phyloP scores from a whole-genome alignment of 2,329 filamentous ascomycete species.

The Plectosphaerella sp. region DNA sequence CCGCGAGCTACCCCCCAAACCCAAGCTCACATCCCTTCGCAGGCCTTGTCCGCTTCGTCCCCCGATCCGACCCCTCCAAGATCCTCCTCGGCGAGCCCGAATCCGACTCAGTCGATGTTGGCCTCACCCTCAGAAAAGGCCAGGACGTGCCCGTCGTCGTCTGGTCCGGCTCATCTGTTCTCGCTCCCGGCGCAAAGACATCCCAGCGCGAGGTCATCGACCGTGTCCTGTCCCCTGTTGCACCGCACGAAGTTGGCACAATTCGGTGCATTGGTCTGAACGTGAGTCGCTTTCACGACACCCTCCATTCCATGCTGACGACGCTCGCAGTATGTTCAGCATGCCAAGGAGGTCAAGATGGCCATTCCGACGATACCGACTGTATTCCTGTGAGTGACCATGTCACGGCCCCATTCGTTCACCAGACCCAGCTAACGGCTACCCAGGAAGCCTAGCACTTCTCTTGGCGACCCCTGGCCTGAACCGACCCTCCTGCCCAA shows the following conservation, averaged over 20 bases:
- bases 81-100: conserved; percentile 53
- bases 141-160: conserved; percentile 51
- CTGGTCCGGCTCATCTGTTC: conserved; percentile 54
- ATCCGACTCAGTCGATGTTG: conserved; percentile 50
- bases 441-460: conserved; percentile 43
- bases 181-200: conserved; percentile 48
- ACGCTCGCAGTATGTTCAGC: conserved; percentile 24
- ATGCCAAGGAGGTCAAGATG: conserved; percentile 44
- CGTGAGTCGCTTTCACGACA: conserved; percentile 19
- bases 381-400: conserved; percentile 41
- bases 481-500: conserved; percentile 48
- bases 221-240: conserved; percentile 40
- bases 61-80: conserved; percentile 42
- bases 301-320: conserved; percentile 6
- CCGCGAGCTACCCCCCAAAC: not conserved
- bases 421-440: too few relatives aligned
- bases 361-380: conserved; percentile 49
- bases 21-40: not conserved
- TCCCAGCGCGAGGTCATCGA: conserved; percentile 38
- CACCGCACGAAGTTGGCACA: conserved; percentile 17
- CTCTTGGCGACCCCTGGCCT: conserved; percentile 50
- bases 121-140: conserved; percentile 49
- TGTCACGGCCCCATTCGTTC: too few relatives aligned
- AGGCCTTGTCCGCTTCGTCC: conserved; percentile 58
- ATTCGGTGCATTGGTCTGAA: conserved; percentile 54